These are phyloP conservation scores for Arthrobotrys iridis DNA, from an alignment of 2,329 filamentous ascomycete genomes.

Conservation along the genomic window DNA sequence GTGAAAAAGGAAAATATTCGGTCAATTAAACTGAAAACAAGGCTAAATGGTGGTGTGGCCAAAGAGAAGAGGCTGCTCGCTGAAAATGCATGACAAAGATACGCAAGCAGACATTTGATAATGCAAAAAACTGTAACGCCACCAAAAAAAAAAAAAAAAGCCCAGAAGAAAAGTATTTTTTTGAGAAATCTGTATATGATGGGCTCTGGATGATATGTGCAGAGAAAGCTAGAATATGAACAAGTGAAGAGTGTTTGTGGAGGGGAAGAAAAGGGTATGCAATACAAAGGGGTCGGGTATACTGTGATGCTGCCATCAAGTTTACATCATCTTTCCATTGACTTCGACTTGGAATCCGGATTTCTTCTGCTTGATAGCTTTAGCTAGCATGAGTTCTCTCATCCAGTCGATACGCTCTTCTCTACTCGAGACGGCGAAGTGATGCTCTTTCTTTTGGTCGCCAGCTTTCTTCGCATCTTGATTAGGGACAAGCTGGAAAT, in stretches of 20 bases:
- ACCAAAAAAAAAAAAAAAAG: conserved; percentile 43
- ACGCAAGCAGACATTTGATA: conserved; percentile 25
- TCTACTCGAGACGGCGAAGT: conserved; percentile 87
- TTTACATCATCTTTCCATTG: conserved; percentile 78
- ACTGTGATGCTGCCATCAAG: background rate
- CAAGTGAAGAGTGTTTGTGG: conserved; percentile 25
- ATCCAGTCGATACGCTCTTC: conserved; percentile 98
- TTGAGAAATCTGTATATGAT: conserved; percentile 1
- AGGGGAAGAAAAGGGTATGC: background rate
- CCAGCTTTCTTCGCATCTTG: conserved; percentile 65
- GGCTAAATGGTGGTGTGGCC: background rate
- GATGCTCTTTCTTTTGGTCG: conserved; percentile 72
- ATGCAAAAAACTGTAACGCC: conserved; percentile 31
- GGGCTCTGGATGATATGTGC: conserved; percentile 29
- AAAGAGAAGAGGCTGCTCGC: conserved; percentile 42
- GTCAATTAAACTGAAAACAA: conserved; percentile 3
- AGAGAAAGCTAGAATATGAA: conserved; percentile 41
- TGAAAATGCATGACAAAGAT: conserved; percentile 49
- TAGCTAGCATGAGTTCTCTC: conserved; percentile 90
- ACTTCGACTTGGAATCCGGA: conserved; percentile 84
- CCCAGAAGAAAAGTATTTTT: conserved; percentile 17
- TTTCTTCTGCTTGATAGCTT: conserved; percentile 83
- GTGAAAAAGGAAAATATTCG: conserved; percentile 11
- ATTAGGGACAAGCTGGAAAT: conserved; percentile 84
- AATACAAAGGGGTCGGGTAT: background rate